A percentile compares a stretch with the other conserved stretches of the same genome.
Evolutionary conservation across 306 rosid species (phyloP).

Genomic region (Trifolium pratense): DNA sequence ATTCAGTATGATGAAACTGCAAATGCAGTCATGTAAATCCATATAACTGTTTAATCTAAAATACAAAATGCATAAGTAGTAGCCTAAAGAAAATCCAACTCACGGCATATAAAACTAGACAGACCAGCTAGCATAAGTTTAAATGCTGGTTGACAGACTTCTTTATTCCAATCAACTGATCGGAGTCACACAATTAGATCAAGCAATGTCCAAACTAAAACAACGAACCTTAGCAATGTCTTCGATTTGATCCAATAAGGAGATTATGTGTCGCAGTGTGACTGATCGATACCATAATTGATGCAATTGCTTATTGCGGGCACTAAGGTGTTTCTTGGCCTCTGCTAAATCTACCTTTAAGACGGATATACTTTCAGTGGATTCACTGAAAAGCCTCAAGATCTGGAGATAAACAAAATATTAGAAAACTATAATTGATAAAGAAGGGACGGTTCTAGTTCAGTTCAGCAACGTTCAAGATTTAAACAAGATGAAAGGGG

Average conservation of each 20-base stretch:
- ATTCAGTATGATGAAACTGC: constrained; percentile 15
- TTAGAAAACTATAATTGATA: constrained; percentile 28
- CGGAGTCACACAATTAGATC: constrained; percentile 38
- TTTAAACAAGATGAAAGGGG: constrained; percentile 21
- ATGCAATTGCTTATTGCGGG: constrained; percentile 95
- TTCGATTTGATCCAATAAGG: constrained; percentile 98
- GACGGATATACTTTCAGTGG: constrained; percentile 77
- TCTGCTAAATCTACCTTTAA: constrained; percentile 91
- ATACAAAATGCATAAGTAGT: constrained; percentile 34
- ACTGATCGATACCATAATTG: constrained; percentile 99
- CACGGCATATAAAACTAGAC: constrained; percentile 37
- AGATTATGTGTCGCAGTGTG: constrained; percentile 91
- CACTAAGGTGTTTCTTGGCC: constrained; percentile 85
- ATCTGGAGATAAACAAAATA: constrained; percentile 64
- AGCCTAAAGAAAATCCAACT: constrained; percentile 33
- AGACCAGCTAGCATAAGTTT: constrained; percentile 32
- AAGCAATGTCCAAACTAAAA: constrained; percentile 35
- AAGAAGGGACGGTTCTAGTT: constrained; percentile 23
- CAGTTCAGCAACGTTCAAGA: constrained; percentile 21
- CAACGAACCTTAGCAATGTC: constrained; percentile 88
- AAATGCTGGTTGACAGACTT: constrained; percentile 22
- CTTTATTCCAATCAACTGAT: constrained; percentile 33
- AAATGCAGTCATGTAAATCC: constrained; percentile 26
- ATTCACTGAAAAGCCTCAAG: constrained; percentile 93
- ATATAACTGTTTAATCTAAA: constrained; percentile 33